phyloP scores from a whole-genome alignment of 2,329 filamentous ascomycete species.

The Pezicula carpinea region DNA sequence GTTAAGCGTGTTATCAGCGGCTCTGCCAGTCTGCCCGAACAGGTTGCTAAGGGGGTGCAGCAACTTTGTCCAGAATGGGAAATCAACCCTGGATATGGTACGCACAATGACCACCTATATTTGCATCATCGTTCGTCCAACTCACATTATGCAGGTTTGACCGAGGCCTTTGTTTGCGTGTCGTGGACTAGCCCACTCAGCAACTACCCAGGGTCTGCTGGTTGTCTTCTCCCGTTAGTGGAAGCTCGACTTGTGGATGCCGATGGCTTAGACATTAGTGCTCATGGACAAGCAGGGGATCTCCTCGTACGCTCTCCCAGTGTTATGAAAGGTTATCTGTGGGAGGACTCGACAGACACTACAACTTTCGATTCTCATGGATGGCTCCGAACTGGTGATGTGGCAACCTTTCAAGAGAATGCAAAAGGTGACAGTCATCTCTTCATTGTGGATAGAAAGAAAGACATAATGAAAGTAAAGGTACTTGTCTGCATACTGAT shows the following conservation, averaged over 20 bases:
- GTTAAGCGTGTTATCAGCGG: conserved; percentile 2
- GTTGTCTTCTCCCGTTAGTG: conserved; percentile 58
- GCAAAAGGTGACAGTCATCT: conserved; percentile 69
- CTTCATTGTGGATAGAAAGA: conserved; percentile 74
- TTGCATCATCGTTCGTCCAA: neutral
- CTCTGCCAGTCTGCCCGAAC: neutral
- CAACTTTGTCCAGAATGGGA: conserved; percentile 56
- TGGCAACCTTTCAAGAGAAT: conserved; percentile 62
- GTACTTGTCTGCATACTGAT: conserved; percentile 30
- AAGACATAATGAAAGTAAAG: conserved; percentile 71
- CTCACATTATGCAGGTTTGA: conserved; percentile 43
- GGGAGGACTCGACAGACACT: conserved; percentile 63
- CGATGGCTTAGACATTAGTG: conserved; percentile 64
- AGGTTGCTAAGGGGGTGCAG: conserved; percentile 39
- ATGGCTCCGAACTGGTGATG: conserved; percentile 79
- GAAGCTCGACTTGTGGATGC: conserved; percentile 59
- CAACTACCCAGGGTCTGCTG: conserved; percentile 63
- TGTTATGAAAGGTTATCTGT: conserved; percentile 72
- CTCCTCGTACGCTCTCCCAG: conserved; percentile 69
- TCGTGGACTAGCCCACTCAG: conserved; percentile 54
- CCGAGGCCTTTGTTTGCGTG: conserved; percentile 68
- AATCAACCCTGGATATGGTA: conserved; percentile 62
- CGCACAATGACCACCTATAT: neutral
- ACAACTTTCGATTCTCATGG: conserved; percentile 43
- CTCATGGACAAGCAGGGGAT: conserved; percentile 69